Evolutionary conservation across 1,284 basidiomycete species (phyloP).

Genomic region (Ceratobasidium sp.): DNA sequence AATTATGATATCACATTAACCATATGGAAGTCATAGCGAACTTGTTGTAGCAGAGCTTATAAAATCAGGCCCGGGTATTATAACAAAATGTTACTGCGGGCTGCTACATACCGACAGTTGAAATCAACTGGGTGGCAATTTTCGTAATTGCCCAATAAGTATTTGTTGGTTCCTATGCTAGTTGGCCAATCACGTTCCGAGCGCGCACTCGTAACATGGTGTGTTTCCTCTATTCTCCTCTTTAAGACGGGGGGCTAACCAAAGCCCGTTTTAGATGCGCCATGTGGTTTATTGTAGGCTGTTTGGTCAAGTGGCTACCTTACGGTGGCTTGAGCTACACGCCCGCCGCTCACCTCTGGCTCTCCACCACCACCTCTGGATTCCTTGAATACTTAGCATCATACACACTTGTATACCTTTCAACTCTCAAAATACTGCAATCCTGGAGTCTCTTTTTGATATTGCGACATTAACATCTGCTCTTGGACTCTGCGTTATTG

Average conservation of each 20-base stretch:
- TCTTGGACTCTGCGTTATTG: background rate
- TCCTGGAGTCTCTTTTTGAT: slow-evolving; percentile 7
- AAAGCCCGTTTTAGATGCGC: background rate
- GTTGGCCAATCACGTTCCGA: background rate
- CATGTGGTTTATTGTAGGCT: background rate
- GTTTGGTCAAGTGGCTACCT: slow-evolving; percentile 26
- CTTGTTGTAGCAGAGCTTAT: no score
- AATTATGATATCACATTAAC: no score
- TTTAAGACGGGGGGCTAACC: background rate
- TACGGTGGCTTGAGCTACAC: slow-evolving; percentile 26
- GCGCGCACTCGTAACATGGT: background rate
- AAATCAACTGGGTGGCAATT: background rate
- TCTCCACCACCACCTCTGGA: background rate
- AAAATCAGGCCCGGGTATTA: no score
- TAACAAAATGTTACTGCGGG: no score
- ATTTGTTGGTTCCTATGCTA: background rate
- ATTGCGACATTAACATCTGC: background rate
- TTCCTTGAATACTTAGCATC: background rate
- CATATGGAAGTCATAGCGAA: no score
- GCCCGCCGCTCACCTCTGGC: background rate
- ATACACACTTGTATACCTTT: background rate
- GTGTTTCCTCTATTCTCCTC: background rate
- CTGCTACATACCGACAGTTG: background rate
- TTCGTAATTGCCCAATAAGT: background rate
- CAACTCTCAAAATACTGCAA: background rate